Evolutionary conservation across 495 filamentous ascomycete genomes (phyloP), one percentile per base, ranked within the genome.

Genomic region (Aspergillus biplanus): DNA sequence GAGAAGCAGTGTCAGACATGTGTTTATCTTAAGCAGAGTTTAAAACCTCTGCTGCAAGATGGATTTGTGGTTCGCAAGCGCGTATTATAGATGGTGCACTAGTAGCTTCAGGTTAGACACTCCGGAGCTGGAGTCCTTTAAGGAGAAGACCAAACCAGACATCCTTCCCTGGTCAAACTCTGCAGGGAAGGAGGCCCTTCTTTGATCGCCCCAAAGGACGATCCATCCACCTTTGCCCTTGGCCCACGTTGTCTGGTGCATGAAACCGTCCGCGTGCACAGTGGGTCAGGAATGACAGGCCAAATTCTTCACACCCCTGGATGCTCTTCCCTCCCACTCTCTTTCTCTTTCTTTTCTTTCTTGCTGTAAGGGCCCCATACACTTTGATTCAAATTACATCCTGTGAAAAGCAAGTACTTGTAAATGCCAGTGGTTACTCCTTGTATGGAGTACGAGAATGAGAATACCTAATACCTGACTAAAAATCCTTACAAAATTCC

Each of bases 161-260:
- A 63, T 52, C 65, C 65, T 60, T 57, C 50, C 61, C 65, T 60
- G 47, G 54, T 44, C 59, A 27, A 56, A 59, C 35, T 64, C 67
- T 69, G 67, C 67, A 69, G 58, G 66, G 62, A 65, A 61, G 66
- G 48, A 52, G 39, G 50, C 52, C 18, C 54, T 67, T 66, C 52
- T 65, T 33, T 69, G 68, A 69, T 69, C 67, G 67, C 63, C 61
- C 63, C 64, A 69, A 66, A 66, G 67, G 67, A 64, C 61, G 67
- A 69, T 69, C 67, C 64, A 64, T 69, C 67, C 66, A 68, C 60
- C 56, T 62, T 53, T 71, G 67, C 69, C 66, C 73, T 73, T 75
- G 71, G 74, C 75, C 76, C 76, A 79, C 76, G 76, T 79, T 79
- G 71, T 74, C 70, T 71, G 70, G 72, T 78, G 75, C 75, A 76